A percentile compares a stretch with the other conserved stretches of the same genome.
phyloP scores from a whole-genome alignment of 2,329 filamentous ascomycete genomes.

The Lachnellula subtilissima region DNA sequence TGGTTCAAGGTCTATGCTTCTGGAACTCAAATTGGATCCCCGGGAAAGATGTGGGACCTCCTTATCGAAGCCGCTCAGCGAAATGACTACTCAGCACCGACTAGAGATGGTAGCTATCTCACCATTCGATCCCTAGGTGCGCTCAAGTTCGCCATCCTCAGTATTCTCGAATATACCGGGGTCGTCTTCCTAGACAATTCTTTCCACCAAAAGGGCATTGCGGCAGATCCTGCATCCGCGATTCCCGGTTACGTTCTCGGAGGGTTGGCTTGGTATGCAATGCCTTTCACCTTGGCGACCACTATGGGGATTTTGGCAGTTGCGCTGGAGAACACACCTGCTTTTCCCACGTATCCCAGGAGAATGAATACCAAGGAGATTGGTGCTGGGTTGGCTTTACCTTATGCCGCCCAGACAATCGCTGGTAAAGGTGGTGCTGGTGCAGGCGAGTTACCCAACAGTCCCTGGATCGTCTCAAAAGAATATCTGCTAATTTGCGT shows the following conservation, averaged over 20 bases:
- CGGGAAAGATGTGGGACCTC: conserved; percentile 12
- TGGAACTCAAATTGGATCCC: conserved; percentile 4
- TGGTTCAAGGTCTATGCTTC: conserved; percentile 11
- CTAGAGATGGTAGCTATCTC: no score
- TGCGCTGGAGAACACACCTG: conserved; percentile 41
- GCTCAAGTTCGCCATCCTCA: no score
- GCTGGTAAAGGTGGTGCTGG: no score
- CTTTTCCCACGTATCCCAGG: conserved; percentile 54
- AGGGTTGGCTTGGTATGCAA: conserved; percentile 48
- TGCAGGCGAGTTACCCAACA: no score
- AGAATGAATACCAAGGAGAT: no score
- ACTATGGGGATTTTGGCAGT: conserved; percentile 43
- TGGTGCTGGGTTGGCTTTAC: no score
- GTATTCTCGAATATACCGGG: neutral
- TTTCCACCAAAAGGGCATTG: conserved; percentile 50
- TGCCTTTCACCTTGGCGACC: conserved; percentile 41
- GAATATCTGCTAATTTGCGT: no score
- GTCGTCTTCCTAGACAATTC: conserved; percentile 49
- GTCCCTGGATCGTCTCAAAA: no score
- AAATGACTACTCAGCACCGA: conserved; percentile 1
- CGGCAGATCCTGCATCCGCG: conserved; percentile 41
- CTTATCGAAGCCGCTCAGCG: conserved; percentile 7
- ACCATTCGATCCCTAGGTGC: no score
- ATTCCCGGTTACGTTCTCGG: conserved; percentile 48
- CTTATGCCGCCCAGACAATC: no score